Conservation (phyloP, 345 rosid species). For the Dipteronia sinensis region DNA sequence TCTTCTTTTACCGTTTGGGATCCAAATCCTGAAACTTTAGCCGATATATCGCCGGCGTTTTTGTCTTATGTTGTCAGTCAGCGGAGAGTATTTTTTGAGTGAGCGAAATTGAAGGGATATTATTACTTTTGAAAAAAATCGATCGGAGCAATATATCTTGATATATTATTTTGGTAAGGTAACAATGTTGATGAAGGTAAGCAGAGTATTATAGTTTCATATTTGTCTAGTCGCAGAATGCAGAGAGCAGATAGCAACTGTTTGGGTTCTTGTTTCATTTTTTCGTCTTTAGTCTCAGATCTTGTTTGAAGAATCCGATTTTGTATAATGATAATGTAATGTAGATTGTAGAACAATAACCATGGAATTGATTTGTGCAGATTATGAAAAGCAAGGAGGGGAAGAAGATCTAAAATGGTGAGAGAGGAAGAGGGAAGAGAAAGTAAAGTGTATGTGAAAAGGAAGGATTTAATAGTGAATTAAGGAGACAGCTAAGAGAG, state of each 20-base stretch:
- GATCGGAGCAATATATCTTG: too few species aligned
- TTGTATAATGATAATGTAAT: too few species aligned
- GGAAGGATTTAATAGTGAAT: too few species aligned
- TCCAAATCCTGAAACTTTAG: conserved; percentile 14
- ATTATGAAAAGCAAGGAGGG: too few species aligned
- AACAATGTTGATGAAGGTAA: neutral
- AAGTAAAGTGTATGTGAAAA: neutral
- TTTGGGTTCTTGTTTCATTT: conserved; percentile 4
- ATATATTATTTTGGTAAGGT: too few species aligned
- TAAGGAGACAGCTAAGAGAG: conserved; percentile 31
- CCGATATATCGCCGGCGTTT: conserved; percentile 26
- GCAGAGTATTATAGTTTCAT: too few species aligned
- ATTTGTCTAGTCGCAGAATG: too few species aligned
- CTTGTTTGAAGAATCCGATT: neutral
- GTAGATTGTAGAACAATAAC: too few species aligned
- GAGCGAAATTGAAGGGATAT: conserved; percentile 23
- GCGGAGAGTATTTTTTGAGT: neutral
- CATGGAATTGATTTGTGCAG: neutral
- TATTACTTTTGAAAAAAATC: neutral
- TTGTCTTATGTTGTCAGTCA: neutral
- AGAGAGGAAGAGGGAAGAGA: too few species aligned
- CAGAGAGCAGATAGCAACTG: conserved; percentile 14
- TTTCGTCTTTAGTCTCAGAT: conserved; percentile 1
- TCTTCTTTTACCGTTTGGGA: conserved; percentile 14
- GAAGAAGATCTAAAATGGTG: neutral